Evolutionary conservation across 2,329 filamentous ascomycete species (phyloP).

Genomic region (Xylaria sp.): DNA sequence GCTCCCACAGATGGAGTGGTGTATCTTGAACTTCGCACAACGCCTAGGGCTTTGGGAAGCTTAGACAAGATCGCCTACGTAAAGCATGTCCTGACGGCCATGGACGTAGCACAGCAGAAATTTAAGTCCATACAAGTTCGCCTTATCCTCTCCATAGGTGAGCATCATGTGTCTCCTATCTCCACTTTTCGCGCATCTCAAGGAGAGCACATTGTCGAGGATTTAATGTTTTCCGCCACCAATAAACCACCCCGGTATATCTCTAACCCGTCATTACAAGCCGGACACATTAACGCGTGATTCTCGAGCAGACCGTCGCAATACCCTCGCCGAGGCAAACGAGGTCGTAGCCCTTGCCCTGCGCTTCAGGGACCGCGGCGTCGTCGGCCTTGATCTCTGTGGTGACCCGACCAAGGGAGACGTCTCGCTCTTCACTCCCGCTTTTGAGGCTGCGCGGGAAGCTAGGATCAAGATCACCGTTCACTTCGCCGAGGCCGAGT

Average conservation of each 20-base stretch:
- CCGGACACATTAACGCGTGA: neutral
- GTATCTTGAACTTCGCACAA: slow-evolving; percentile 86
- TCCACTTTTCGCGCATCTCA: neutral
- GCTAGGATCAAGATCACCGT: slow-evolving; percentile 72
- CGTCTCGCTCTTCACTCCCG: slow-evolving; percentile 66
- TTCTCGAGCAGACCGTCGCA: slow-evolving; percentile 70
- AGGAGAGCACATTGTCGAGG: neutral
- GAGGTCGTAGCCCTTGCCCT: slow-evolving; percentile 72
- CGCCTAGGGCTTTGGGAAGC: slow-evolving; percentile 70
- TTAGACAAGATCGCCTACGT: slow-evolving; percentile 74
- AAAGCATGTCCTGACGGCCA: slow-evolving; percentile 70
- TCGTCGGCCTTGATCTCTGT: slow-evolving; percentile 82
- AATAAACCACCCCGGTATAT: neutral
- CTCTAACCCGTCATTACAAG: neutral
- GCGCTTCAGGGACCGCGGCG: slow-evolving; percentile 60
- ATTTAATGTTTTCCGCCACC: too few relatives aligned
- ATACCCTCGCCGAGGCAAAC: slow-evolving; percentile 67
- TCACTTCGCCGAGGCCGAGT: slow-evolving; percentile 79
- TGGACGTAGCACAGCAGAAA: slow-evolving; percentile 53
- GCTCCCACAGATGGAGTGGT: slow-evolving; percentile 67
- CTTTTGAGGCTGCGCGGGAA: slow-evolving; percentile 66
- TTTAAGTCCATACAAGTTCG: slow-evolving; percentile 63
- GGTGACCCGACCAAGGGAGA: slow-evolving; percentile 75
- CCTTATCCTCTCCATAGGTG: slow-evolving; percentile 70
- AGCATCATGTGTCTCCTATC: slow-evolving; percentile 5